Evolutionary conservation across 2,329 filamentous ascomycete species (phyloP).

Genomic region (Nannizziopsis barbatae): DNA sequence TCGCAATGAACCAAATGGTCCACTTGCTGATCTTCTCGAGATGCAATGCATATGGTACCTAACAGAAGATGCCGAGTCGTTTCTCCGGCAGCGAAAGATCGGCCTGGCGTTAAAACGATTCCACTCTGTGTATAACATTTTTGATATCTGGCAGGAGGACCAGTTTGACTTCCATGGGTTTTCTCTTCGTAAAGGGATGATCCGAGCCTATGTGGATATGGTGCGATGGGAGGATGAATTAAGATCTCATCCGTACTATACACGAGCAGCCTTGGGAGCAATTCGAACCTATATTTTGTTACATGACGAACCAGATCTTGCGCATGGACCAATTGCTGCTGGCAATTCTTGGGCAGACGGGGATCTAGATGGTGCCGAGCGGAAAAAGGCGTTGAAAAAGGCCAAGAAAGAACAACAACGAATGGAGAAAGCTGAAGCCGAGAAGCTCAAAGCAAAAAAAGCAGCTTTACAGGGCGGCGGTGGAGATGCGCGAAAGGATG

Average conservation of each 20-base stretch:
- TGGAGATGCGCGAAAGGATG: slow-evolving; percentile 66
- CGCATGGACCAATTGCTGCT: slow-evolving; percentile 49
- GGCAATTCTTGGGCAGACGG: slow-evolving; percentile 45
- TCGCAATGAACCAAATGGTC: slow-evolving; percentile 74
- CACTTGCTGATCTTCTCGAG: slow-evolving; percentile 80
- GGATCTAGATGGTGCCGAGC: slow-evolving; percentile 49
- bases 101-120: slow-evolving; percentile 87
- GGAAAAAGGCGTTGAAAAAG: slow-evolving; percentile 83
- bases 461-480: slow-evolving; percentile 49
- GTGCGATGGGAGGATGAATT: slow-evolving; percentile 88
- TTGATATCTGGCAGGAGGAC: slow-evolving; percentile 95
- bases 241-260: slow-evolving; percentile 87
- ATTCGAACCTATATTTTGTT: slow-evolving; percentile 70
- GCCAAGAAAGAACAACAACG: slow-evolving; percentile 68
- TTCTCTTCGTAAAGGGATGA: slow-evolving; percentile 90
- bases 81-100: slow-evolving; percentile 67
- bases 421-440: slow-evolving; percentile 65
- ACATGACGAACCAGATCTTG: slow-evolving; percentile 59
- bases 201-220: slow-evolving; percentile 92
- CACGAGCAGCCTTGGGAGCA: slow-evolving; percentile 68
- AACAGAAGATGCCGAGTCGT: slow-evolving; percentile 87
- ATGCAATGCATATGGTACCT: slow-evolving; percentile 99
- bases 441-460: slow-evolving; percentile 79
- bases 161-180: slow-evolving; percentile 99
- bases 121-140: slow-evolving; percentile 78